Conservation (phyloP, 805 yeast genomes). For the Myxozyma nipponensis region DNA sequence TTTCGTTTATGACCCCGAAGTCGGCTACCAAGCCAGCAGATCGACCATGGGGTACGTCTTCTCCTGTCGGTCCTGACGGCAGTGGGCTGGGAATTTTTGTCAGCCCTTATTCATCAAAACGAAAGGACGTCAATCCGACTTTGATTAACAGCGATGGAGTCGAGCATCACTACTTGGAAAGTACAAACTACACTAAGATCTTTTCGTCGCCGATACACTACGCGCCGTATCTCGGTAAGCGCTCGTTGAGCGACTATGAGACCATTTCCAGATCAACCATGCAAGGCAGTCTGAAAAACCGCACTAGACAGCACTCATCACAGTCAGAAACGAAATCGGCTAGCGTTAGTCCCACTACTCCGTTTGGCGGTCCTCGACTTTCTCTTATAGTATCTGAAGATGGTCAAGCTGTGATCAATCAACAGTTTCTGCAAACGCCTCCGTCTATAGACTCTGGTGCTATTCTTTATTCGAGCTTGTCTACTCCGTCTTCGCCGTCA, state of each 20-base stretch:
- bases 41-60: constrained; percentile 5
- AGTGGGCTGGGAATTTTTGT: constrained; percentile 27
- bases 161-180: neutral
- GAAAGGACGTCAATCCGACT: constrained; percentile 17
- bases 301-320: neutral
- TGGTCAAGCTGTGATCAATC: constrained; percentile 19
- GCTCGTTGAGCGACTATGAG: constrained; percentile 18
- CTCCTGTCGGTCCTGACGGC: constrained; percentile 9
- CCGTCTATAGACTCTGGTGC: constrained; percentile 1
- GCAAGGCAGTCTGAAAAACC: neutral
- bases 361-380: neutral
- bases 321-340: neutral
- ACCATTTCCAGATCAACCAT: constrained; percentile 6
- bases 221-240: constrained; percentile 22
- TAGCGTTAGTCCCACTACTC: neutral
- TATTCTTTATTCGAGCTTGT: constrained; percentile 5
- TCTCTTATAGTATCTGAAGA: constrained; percentile 8
- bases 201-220: constrained; percentile 23
- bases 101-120: neutral
- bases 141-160: constrained; percentile 9
- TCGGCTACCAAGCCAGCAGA: constrained; percentile 5
- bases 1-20: constrained; percentile 14
- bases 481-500: constrained; percentile 8
- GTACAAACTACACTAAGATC: constrained; percentile 8
- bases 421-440: constrained; percentile 2